Base-by-base conservation (phyloP, 495 filamentous ascomycete species). In the Darksidea phi region DNA sequence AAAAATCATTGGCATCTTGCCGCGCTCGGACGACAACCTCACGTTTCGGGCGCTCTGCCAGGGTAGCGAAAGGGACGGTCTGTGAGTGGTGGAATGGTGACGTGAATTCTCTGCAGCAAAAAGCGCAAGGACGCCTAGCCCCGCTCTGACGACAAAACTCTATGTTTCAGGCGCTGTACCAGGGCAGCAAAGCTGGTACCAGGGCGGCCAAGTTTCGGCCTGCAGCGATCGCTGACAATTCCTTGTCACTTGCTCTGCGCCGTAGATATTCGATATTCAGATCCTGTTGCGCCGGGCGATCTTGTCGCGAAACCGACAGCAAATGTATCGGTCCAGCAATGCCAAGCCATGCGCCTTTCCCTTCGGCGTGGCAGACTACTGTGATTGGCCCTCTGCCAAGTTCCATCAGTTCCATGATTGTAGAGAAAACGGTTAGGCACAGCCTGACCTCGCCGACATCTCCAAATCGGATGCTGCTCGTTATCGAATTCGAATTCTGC, bases 381-480 rank as follows among this genome's bases (percentile, higher is more conserved):
- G n/a, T 12, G 6, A 23, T 41, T 23, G 18, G 4, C n/a, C 10
- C 1, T 13, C 43, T 32, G 20, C 48, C 41, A 61, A 46, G 58
- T 24, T 26, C 41, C n/a, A 36, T 10, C 54, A 46, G 58, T 24
- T 26, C 41, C n/a, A 36, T 10, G 23, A 53, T 26, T 52, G 15
- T 26, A 42, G 15, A 2, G 13, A 37, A 48, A 47, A 24, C 12
- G 20, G 20, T 3, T 2, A 4, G 23, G 48, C 32, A 23, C 50
- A 51, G 59, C 25, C 54, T 20, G 43, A 63, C 46, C 34, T 63
- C 60, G 60, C 60, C 60, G 60, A 63, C 56, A 53, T 63, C 45
- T 43, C 48, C 58, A 41, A 54, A 61, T 60, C 48, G 18, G 28
- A 28, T 18, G 7, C 18, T 26, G 26, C 18, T 43, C 12, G 46